phyloP scores from a whole-genome alignment of 495 filamentous ascomycete species.

The Aspergillus wentii region DNA sequence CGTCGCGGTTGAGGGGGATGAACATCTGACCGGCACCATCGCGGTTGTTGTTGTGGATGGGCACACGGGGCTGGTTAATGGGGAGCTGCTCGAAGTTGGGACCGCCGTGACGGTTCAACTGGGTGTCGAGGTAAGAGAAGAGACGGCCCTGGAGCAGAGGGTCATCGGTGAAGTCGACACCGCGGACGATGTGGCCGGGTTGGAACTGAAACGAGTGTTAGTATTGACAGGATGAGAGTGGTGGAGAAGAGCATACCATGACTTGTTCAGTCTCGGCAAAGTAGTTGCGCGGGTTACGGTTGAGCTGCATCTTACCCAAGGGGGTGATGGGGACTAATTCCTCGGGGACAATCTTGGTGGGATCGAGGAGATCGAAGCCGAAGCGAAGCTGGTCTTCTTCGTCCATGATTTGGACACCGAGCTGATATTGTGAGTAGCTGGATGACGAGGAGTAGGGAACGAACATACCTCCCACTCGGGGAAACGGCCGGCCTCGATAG shows the following conservation, averaged over 20 bases:
- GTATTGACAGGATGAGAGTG: background rate
- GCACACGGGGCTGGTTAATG: slow-evolving; percentile 60
- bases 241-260: slow-evolving; percentile 44
- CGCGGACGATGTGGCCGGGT: slow-evolving; percentile 54
- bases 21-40: slow-evolving; percentile 36
- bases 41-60: slow-evolving; percentile 68
- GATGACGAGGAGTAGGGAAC: background rate
- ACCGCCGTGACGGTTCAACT: slow-evolving; percentile 64
- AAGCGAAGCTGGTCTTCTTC: slow-evolving; percentile 60
- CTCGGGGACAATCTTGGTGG: slow-evolving; percentile 72
- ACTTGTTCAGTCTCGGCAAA: slow-evolving; percentile 76
- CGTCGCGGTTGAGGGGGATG: slow-evolving; percentile 44
- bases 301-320: slow-evolving; percentile 62
- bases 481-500: slow-evolving; percentile 58
- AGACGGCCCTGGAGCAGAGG: slow-evolving; percentile 70
- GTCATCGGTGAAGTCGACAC: slow-evolving; percentile 70
- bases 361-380: slow-evolving; percentile 69
- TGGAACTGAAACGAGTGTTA: slow-evolving; percentile 33
- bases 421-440: slow-evolving; percentile 16
- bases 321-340: slow-evolving; percentile 63
- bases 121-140: slow-evolving; percentile 73
- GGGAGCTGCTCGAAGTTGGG: slow-evolving; percentile 76
- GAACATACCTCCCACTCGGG: slow-evolving; percentile 63
- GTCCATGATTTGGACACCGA: slow-evolving; percentile 70
- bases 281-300: slow-evolving; percentile 70